Evolutionary conservation across 2,329 filamentous ascomycete species (phyloP).

Genomic region (Pseudodiploospora longispora): DNA sequence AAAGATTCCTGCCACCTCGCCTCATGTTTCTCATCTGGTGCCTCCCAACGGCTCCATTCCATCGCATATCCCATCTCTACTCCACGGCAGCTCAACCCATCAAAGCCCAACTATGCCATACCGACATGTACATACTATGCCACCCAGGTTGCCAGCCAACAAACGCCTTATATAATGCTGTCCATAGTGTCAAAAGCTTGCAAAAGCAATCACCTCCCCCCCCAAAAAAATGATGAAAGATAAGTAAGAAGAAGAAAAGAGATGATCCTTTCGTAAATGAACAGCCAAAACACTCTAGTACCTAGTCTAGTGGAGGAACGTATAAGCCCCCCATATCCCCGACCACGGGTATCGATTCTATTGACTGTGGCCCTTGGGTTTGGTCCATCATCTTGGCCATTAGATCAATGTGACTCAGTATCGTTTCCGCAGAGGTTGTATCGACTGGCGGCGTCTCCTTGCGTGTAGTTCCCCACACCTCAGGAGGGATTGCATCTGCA

Average conservation of each 20-base stretch:
- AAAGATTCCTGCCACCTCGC: too few species aligned
- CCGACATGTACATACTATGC: too few species aligned
- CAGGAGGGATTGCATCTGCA: constrained; percentile 41
- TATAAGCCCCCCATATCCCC: constrained; percentile 23
- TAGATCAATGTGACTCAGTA: constrained; percentile 32
- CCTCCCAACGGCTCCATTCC: too few species aligned
- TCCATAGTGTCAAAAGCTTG: too few species aligned
- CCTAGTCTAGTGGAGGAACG: constrained; percentile 24
- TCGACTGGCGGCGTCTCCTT: constrained; percentile 23
- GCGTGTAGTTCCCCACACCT: constrained; percentile 49
- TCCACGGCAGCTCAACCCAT: too few species aligned
- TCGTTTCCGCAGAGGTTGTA: constrained; percentile 26
- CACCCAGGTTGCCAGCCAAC: too few species aligned
- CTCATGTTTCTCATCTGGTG: too few species aligned
- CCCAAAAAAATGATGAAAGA: not conserved
- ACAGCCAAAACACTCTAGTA: not conserved
- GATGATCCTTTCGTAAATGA: not conserved
- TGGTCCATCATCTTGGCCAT: constrained; percentile 27
- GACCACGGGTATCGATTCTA: constrained; percentile 20
- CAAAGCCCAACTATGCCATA: too few species aligned
- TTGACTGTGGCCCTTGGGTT: constrained; percentile 19
- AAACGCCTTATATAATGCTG: too few species aligned
- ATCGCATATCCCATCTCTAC: too few species aligned
- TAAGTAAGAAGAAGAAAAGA: not conserved
- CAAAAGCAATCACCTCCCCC: not conserved